Evolutionary conservation across 2,329 filamentous ascomycete genomes (phyloP).

Genomic region (Hymenoscyphus repandus): DNA sequence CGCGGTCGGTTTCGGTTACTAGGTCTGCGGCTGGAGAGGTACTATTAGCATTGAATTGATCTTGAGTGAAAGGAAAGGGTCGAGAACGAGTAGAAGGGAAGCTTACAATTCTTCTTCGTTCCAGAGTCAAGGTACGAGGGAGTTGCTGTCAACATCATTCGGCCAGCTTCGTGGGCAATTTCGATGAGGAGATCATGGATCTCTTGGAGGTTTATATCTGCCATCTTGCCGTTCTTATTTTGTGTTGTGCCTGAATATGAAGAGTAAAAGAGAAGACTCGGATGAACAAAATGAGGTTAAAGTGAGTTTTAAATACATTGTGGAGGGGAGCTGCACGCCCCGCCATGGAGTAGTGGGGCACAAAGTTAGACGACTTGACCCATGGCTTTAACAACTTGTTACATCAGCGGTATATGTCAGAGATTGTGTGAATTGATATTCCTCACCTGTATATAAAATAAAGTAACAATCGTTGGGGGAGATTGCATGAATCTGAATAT

Average conservation of each 20-base stretch:
- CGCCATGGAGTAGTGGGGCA: too few relatives aligned
- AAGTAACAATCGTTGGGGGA: too few relatives aligned
- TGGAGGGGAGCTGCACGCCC: too few relatives aligned
- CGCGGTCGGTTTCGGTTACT: slow-evolving; percentile 63
- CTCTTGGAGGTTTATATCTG: slow-evolving; percentile 52
- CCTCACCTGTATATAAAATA: too few relatives aligned
- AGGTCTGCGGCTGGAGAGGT: slow-evolving; percentile 55
- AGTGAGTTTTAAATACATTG: not conserved
- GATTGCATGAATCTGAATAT: too few relatives aligned
- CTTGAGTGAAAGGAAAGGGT: not conserved
- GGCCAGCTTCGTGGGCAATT: slow-evolving; percentile 58
- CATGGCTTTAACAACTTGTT: too few relatives aligned
- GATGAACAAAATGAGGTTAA: not conserved
- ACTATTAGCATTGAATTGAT: slow-evolving; percentile 3
- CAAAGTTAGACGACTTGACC: too few relatives aligned
- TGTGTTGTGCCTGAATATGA: not conserved
- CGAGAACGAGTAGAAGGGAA: slow-evolving; percentile 6
- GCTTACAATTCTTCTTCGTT: slow-evolving; percentile 58
- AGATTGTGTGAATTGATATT: too few relatives aligned
- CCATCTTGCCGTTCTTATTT: slow-evolving; percentile 36
- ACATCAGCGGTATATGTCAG: too few relatives aligned
- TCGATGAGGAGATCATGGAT: slow-evolving; percentile 56
- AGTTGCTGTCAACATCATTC: slow-evolving; percentile 58
- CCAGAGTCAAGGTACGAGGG: slow-evolving; percentile 51
- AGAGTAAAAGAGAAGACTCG: not conserved